These are phyloP conservation scores for Rauvolfia tetraphylla DNA, from an alignment of 257 asterid genomes.

Conservation along the genomic window DNA sequence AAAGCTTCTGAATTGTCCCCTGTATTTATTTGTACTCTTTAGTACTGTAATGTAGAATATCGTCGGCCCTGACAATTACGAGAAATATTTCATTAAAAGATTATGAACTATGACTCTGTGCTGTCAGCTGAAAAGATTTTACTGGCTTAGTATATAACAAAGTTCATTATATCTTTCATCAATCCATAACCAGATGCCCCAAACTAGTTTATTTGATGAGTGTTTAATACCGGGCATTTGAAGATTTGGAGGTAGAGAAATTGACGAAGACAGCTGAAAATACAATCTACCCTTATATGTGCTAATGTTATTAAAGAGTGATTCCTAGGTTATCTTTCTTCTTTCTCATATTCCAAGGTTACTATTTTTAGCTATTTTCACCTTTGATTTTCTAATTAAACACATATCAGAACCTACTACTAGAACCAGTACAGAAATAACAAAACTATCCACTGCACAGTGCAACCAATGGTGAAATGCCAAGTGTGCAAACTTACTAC, in stretches of 20 bases:
- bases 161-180: neutral
- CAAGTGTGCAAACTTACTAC: conserved; percentile 24
- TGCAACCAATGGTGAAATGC: neutral
- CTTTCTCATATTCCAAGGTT: no score
- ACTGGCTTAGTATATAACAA: no score
- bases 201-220: neutral
- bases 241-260: no score
- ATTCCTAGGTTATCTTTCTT: neutral
- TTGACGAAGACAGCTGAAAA: neutral
- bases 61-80: no score
- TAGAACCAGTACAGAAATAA: no score
- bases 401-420: neutral
- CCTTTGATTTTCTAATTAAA: neutral
- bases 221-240: neutral
- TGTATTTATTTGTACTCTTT: no score
- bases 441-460: no score
- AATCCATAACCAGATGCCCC: neutral
- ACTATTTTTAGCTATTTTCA: neutral
- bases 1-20: no score
- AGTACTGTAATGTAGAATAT: no score
- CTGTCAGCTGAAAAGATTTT: no score
- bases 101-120: no score
- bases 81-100: no score
- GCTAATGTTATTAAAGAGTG: neutral
- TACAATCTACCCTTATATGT: neutral